These are phyloP conservation scores for Rutstroemia sydowiana DNA, from an alignment of 2,329 filamentous ascomycete genomes.

Conservation along the genomic window DNA sequence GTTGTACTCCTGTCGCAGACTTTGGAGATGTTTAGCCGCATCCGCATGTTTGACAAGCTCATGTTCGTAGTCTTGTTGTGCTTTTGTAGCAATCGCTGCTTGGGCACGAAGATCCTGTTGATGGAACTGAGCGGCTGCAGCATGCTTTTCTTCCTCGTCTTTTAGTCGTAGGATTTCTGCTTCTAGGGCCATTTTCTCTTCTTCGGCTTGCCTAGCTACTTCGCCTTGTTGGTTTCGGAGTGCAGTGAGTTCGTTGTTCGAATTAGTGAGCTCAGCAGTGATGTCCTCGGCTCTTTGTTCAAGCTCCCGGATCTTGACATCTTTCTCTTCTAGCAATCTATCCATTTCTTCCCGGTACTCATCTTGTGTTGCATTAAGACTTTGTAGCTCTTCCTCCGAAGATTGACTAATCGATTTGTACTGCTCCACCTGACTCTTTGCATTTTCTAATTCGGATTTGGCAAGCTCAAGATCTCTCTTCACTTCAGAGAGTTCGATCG, in stretches of 20 bases:
- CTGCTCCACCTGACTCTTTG: conserved; percentile 73
- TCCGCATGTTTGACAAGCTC: conserved; percentile 94
- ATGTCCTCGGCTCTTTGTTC: conserved; percentile 79
- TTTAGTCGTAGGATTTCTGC: conserved; percentile 74
- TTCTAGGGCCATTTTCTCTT: conserved; percentile 74
- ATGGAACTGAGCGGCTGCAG: conserved; percentile 73
- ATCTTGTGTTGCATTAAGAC: conserved; percentile 71
- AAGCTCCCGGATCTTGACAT: conserved; percentile 71
- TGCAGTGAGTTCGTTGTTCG: conserved; percentile 74
- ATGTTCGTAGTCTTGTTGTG: conserved; percentile 91
- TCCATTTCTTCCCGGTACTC: conserved; percentile 87
- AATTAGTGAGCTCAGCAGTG: conserved; percentile 69
- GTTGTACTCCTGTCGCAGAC: conserved; percentile 72
- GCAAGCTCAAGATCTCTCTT: conserved; percentile 80
- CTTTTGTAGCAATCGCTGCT: conserved; percentile 85
- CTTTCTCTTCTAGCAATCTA: conserved; percentile 65
- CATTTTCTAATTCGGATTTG: conserved; percentile 71
- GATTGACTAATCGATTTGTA: conserved; percentile 84
- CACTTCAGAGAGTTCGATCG: conserved; percentile 75
- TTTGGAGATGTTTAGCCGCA: conserved; percentile 78
- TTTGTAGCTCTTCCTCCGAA: conserved; percentile 80
- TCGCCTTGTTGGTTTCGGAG: conserved; percentile 78
- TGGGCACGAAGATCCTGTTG: conserved; percentile 89
- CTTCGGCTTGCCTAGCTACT: conserved; percentile 60
- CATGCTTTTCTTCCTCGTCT: conserved; percentile 74